phyloP scores from a whole-genome alignment of 495 filamentous ascomycete species.

The Xylaria curta region DNA sequence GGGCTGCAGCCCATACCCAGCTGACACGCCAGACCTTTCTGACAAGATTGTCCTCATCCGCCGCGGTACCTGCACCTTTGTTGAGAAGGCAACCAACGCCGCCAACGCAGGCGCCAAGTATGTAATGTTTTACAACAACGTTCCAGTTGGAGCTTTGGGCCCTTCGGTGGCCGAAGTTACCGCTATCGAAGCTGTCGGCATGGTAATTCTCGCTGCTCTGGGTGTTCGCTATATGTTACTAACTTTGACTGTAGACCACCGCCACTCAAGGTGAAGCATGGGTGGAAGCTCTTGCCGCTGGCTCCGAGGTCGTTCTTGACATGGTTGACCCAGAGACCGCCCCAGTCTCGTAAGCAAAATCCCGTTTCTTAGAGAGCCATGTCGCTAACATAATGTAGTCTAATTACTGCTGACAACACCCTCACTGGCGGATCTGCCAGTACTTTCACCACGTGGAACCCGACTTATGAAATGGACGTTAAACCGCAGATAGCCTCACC shows the following conservation, averaged over 20 bases:
- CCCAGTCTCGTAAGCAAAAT: conserved; percentile 38
- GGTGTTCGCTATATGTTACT: conserved; percentile 10
- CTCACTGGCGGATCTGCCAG: conserved; percentile 53
- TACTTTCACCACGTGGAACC: conserved; percentile 62
- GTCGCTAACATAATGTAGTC: conserved; percentile 33
- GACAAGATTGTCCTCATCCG: conserved; percentile 60
- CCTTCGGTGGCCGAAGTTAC: conserved; percentile 38
- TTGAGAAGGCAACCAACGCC: conserved; percentile 56
- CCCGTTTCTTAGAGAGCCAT: background rate
- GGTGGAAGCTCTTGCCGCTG: conserved; percentile 46
- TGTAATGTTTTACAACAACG: conserved; percentile 61
- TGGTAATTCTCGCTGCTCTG: conserved; percentile 37
- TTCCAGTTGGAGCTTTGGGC: conserved; percentile 38
- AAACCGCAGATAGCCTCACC: conserved; percentile 61
- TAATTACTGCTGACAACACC: conserved; percentile 41
- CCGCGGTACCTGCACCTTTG: conserved; percentile 58
- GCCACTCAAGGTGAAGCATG: conserved; percentile 52
- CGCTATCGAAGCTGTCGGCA: conserved; percentile 46
- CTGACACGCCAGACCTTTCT: conserved; percentile 56
- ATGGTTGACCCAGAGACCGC: conserved; percentile 51
- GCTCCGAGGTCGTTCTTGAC: conserved; percentile 48
- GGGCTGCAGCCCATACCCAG: conserved; percentile 53
- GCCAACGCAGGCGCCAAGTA: conserved; percentile 61
- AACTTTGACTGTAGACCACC: conserved; percentile 40
- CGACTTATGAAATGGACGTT: conserved; percentile 60